Conservation (phyloP, 1,284 basidiomycete species). For the Microbotryum silenes-acaulis region DNA sequence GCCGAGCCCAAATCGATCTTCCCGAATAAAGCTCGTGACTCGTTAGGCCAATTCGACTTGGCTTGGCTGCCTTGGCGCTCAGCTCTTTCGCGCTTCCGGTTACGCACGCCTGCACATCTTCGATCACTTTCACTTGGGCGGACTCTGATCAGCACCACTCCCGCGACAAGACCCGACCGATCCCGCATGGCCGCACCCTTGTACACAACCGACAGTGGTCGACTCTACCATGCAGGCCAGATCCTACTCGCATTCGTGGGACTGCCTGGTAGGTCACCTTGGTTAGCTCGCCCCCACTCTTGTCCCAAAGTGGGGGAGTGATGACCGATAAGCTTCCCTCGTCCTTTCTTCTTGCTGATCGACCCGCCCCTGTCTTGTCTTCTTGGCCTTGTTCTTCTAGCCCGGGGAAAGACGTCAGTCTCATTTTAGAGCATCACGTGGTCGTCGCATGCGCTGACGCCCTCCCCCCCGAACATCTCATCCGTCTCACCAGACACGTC, state of each 20-base stretch:
- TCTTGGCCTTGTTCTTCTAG: constrained; percentile 3
- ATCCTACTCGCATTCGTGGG: constrained; percentile 34
- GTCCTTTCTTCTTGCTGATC: not conserved
- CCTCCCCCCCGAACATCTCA: not conserved
- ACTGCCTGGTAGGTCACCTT: constrained; percentile 21
- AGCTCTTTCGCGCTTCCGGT: too few relatives aligned
- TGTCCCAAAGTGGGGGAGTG: not conserved
- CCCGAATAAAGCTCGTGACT: too few relatives aligned
- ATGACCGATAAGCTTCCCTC: not conserved
- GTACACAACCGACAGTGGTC: constrained; percentile 30
- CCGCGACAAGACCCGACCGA: too few relatives aligned
- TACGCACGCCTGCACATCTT: too few relatives aligned
- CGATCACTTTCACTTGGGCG: too few relatives aligned
- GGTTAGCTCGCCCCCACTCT: not conserved
- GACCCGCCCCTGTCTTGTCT: not conserved
- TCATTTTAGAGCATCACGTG: constrained; percentile 6
- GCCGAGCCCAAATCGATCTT: too few relatives aligned
- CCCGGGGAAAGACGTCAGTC: constrained; percentile 35
- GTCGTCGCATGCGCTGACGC: constrained; percentile 15
- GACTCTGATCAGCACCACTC: too few relatives aligned
- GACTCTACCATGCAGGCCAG: constrained; percentile 31
- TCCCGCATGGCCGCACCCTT: constrained; percentile 16
- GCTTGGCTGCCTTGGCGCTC: too few relatives aligned
- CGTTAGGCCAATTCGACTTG: too few relatives aligned
- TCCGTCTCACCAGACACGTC: constrained; percentile 53